Evolutionary conservation across 768 basidiomycete species (phyloP), one percentile per base, ranked within the genome.

Genomic region (Mycena metata): DNA sequence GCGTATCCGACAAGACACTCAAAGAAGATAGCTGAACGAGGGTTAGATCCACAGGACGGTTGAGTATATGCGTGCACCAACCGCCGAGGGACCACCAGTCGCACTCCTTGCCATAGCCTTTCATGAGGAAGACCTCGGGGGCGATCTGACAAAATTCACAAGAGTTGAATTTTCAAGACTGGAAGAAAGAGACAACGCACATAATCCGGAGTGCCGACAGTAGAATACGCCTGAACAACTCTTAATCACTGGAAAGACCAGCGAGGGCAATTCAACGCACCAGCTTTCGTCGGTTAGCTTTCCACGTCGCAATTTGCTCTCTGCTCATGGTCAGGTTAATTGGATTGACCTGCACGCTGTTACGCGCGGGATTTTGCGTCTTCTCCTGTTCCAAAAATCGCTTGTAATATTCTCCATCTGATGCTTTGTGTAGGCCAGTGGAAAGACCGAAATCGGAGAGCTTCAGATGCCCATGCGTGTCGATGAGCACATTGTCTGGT

Each of bases 1-100:
- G 97, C 96, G 78, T 96, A 99, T 68, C 97, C 97, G 70, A 98
- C 96, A 41, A 99, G 85, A 80, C 97, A 99, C 80, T 99, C 97
- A 77, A 96, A 99, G 90, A 96, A 98, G 79, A 99, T 99, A 7
- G 97, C 96, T 72, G 30, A 30, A 39, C 39, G 46, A 19, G 19
- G 5, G 5, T 49, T 15, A 45, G 17, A 16, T 24, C 42, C n/a
- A 35, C 9, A 47, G 5, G 19, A 17, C 17, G 21, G 19, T 21
- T 30, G 8, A 21, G 5, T 10, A 17, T 9, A n/a, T 23, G 19
- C 3, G 41, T 21, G 23, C n/a, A 57, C 67, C 3, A 33, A 65
- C 70, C 70, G 15, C 97, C 97, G 62, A 99, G 82, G 42, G 97
- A 98, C 97, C 97, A 99, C 97, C 97, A 99, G 80, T 99, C 97